These are phyloP conservation scores for Backusella westeae DNA, from an alignment of 192 early-diverging fungal genomes.

Conservation along the genomic window DNA sequence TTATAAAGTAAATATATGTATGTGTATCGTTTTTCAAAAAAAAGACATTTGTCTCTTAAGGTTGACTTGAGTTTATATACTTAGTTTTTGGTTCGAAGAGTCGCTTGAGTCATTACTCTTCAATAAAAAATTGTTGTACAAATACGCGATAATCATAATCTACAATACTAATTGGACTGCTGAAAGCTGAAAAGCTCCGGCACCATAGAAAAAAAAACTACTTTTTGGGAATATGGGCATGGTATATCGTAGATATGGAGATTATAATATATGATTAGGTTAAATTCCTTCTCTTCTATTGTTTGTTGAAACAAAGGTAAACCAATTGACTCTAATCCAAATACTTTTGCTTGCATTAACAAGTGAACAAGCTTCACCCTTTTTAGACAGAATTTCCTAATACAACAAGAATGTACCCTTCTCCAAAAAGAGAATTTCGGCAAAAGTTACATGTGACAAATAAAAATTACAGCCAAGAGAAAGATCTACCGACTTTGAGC, in stretches of 20 bases:
- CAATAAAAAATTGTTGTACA: neutral
- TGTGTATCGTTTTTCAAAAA: too few relatives aligned
- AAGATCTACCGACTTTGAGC: slow-evolving; percentile 3
- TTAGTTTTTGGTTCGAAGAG: too few relatives aligned
- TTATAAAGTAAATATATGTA: too few relatives aligned
- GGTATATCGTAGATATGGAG: too few relatives aligned
- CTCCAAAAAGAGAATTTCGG: neutral
- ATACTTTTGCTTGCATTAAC: neutral
- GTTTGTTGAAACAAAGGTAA: too few relatives aligned
- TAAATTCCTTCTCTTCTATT: too few relatives aligned
- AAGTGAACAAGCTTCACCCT: neutral
- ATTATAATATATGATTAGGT: too few relatives aligned
- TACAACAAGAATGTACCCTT: neutral
- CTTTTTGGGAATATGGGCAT: too few relatives aligned
- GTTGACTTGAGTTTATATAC: too few relatives aligned
- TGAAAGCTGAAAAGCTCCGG: neutral
- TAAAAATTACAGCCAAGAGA: neutral
- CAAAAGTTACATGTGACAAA: neutral
- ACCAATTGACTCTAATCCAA: neutral
- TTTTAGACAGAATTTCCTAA: slow-evolving; percentile 2
- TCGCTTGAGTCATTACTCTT: neutral
- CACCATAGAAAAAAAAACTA: too few relatives aligned
- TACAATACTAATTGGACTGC: neutral
- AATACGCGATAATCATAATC: neutral
- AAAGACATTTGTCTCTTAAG: too few relatives aligned